Percentiles rank a stretch among this genome's conserved stretches.
These are phyloP conservation scores for Aspergillus cristatus DNA, from an alignment of 495 filamentous ascomycete species.

Conservation along the genomic window DNA sequence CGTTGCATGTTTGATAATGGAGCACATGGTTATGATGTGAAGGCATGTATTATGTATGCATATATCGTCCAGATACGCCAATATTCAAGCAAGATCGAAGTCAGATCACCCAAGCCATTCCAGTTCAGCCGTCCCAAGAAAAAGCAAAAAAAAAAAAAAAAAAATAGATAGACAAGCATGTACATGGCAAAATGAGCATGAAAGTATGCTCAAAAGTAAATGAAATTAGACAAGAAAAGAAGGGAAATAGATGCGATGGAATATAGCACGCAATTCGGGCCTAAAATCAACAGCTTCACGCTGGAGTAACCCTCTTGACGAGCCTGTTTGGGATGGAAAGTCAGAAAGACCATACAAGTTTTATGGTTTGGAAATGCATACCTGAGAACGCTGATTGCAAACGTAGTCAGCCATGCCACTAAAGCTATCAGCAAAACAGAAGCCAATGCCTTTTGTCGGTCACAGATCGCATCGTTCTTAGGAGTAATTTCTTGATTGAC, in stretches of 20 bases:
- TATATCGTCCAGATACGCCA: no score
- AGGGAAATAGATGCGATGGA: not conserved
- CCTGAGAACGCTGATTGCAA: constrained; percentile 81
- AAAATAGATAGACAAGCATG: not conserved
- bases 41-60: no score
- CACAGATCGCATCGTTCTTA: constrained; percentile 47
- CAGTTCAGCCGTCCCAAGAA: not conserved
- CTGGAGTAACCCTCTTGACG: constrained; percentile 55
- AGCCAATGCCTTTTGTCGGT: constrained; percentile 66
- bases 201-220: not conserved
- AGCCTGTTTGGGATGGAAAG: constrained; percentile 34
- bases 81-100: not conserved
- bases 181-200: not conserved
- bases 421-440: constrained; percentile 75
- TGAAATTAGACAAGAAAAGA: not conserved
- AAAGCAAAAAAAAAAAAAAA: not conserved
- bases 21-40: no score
- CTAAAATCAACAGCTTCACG: no score
- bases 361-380: constrained; percentile 17
- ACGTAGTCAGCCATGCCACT: constrained; percentile 82
- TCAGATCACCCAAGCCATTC: no score
- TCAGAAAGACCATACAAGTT: constrained; percentile 1
- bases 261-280: no score
- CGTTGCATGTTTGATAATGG: constrained; percentile 22
- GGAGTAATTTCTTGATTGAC: constrained; percentile 28